A percentile compares a stretch with the other conserved stretches of the same genome.
phyloP scores from a whole-genome alignment of 2,329 filamentous ascomycete species.

The Claviceps capensis region DNA sequence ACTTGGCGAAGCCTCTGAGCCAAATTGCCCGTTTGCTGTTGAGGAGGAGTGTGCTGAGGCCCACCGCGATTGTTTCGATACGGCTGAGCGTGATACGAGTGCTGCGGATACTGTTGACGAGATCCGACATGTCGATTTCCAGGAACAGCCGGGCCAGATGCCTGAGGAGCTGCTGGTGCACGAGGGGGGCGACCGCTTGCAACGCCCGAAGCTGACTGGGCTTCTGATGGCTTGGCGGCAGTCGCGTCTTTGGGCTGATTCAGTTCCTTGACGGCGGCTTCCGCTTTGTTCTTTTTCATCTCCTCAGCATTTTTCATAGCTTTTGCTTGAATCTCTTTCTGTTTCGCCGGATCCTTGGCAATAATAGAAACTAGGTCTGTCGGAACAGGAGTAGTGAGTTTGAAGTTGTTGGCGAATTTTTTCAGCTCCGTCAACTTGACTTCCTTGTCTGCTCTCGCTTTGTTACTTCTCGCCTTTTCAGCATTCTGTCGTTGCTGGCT shows the following conservation, averaged over 20 bases:
- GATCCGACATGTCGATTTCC: slow-evolving; percentile 30
- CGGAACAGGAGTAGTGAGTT: slow-evolving; percentile 84
- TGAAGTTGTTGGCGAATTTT: slow-evolving; percentile 90
- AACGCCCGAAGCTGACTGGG: slow-evolving; percentile 10
- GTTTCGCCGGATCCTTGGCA: slow-evolving; percentile 90
- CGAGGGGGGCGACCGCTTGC: slow-evolving; percentile 19
- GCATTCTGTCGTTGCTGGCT: slow-evolving; percentile 39
- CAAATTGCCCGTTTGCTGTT: slow-evolving; percentile 31
- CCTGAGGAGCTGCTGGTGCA: slow-evolving; percentile 20
- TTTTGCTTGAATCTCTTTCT: slow-evolving; percentile 83
- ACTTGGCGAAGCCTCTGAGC: slow-evolving; percentile 36
- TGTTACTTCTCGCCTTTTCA: slow-evolving; percentile 42
- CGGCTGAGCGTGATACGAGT: slow-evolving; percentile 30
- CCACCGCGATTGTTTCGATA: slow-evolving; percentile 35
- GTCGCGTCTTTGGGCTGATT: slow-evolving; percentile 27
- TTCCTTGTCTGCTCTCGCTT: slow-evolving; percentile 65
- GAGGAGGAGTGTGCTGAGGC: slow-evolving; percentile 26
- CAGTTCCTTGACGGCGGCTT: slow-evolving; percentile 29
- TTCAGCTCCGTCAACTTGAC: slow-evolving; percentile 88
- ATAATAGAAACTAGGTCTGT: slow-evolving; percentile 87
- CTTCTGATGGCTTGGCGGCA: slow-evolving; percentile 23
- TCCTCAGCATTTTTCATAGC: slow-evolving; percentile 64
- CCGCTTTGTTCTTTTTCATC: slow-evolving; percentile 40
- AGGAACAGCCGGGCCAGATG: slow-evolving; percentile 12
- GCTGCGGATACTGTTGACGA: slow-evolving; percentile 35